A percentile compares a stretch with the other conserved stretches of the same genome.
Evolutionary conservation across 2,329 filamentous ascomycete genomes (phyloP).

Genomic region (Aspergillus sp.): DNA sequence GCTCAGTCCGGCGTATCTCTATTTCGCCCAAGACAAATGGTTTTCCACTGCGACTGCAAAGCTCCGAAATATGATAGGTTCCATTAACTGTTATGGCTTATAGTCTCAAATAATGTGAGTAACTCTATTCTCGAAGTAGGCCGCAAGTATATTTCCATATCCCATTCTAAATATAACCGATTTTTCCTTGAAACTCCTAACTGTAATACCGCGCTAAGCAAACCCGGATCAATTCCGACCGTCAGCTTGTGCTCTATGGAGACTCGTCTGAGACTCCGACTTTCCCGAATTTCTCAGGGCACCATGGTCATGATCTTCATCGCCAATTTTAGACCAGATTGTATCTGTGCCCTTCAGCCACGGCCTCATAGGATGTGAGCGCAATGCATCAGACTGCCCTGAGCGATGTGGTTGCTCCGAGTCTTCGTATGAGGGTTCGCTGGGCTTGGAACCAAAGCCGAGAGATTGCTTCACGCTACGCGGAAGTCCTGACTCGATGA

Average conservation of each 20-base stretch:
- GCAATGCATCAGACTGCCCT: background rate
- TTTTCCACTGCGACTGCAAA: too few relatives aligned
- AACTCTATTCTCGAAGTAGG: too few relatives aligned
- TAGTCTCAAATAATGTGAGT: too few relatives aligned
- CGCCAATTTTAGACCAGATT: background rate
- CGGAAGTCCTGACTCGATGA: conserved; percentile 26
- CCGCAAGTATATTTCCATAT: too few relatives aligned
- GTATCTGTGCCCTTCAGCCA: background rate
- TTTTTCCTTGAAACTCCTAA: too few relatives aligned
- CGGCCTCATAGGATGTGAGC: background rate
- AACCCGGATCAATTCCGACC: background rate
- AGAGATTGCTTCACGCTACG: background rate
- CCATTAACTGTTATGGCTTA: too few relatives aligned
- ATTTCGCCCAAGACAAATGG: too few relatives aligned
- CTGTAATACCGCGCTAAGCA: background rate
- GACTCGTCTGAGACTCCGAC: background rate
- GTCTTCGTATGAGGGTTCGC: background rate
- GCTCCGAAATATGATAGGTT: too few relatives aligned
- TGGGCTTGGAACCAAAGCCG: background rate
- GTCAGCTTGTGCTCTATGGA: background rate
- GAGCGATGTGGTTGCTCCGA: background rate
- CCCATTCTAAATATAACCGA: too few relatives aligned
- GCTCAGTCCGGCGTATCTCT: too few relatives aligned
- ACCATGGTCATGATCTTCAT: background rate
- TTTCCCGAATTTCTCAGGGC: background rate